phyloP scores from a whole-genome alignment of 768 basidiomycete genomes.

The Tylopilus intermedius region DNA sequence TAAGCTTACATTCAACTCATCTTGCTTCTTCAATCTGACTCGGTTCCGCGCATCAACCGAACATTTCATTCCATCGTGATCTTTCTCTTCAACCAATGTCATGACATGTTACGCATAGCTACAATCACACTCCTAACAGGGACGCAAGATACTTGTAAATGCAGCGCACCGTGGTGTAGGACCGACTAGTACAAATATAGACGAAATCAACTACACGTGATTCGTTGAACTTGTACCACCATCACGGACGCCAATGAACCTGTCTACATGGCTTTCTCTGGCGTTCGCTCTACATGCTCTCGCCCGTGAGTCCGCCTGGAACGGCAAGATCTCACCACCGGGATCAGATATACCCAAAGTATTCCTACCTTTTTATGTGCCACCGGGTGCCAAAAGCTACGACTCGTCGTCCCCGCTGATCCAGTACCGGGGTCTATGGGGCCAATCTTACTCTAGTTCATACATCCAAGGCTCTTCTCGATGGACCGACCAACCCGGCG shows the following conservation, averaged over 20 bases:
- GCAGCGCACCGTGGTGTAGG: not conserved
- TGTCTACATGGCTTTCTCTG: constrained; percentile 2
- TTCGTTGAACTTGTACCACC: not conserved
- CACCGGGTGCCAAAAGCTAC: constrained; percentile 65
- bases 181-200: not conserved
- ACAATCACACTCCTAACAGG: constrained; percentile 27
- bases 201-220: constrained; percentile 26
- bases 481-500: constrained; percentile 44
- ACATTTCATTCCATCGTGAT: constrained; percentile 24
- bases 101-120: constrained; percentile 31
- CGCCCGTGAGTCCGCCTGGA: constrained; percentile 55
- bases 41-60: constrained; percentile 19
- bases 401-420: constrained; percentile 67
- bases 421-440: constrained; percentile 58
- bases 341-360: constrained; percentile 40
- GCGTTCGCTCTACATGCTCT: constrained; percentile 4
- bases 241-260: constrained; percentile 8
- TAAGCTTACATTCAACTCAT: constrained; percentile 28
- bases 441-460: constrained; percentile 44
- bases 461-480: constrained; percentile 49
- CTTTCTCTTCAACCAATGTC: constrained; percentile 19
- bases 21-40: constrained; percentile 20
- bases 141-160: constrained; percentile 13
- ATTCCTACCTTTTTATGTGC: constrained; percentile 71
- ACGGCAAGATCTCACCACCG: constrained; percentile 47